Evolutionary conservation across 148 eudicot species (phyloP).

Genomic region (Rhododendron kiyosumense): DNA sequence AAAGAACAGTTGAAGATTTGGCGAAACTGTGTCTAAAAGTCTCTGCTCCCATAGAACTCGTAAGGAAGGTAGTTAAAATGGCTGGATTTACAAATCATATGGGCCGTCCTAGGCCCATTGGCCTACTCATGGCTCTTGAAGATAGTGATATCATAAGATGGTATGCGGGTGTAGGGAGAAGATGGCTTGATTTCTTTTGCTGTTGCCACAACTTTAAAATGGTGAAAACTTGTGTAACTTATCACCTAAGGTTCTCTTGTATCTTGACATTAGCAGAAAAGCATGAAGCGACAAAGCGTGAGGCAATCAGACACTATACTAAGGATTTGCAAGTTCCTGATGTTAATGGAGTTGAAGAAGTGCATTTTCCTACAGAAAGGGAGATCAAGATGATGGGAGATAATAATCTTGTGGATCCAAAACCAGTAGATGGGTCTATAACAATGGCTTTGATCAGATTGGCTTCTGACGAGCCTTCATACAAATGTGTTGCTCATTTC

Average conservation of each 20-base stretch:
- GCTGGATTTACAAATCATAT: conserved; percentile 81
- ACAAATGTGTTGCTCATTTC: conserved; percentile 67
- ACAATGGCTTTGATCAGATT: conserved; percentile 52
- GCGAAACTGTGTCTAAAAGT: conserved; percentile 76
- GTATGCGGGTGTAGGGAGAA: conserved; percentile 85
- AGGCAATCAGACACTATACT: conserved; percentile 70
- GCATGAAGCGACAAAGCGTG: conserved; percentile 75
- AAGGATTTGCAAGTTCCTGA: conserved; percentile 67
- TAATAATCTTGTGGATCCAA: conserved; percentile 61
- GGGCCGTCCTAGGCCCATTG: conserved; percentile 93
- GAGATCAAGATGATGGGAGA: conserved; percentile 76
- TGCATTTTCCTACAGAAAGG: conserved; percentile 68
- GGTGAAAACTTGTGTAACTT: conserved; percentile 63
- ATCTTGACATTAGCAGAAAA: conserved; percentile 81
- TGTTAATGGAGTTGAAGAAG: conserved; percentile 47
- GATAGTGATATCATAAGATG: conserved; percentile 76
- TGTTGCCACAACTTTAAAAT: conserved; percentile 78
- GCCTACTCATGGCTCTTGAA: conserved; percentile 59
- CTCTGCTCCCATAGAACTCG: conserved; percentile 58
- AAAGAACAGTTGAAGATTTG: conserved; percentile 66
- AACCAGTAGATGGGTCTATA: conserved; percentile 77
- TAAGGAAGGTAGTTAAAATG: conserved; percentile 60
- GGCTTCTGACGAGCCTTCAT: conserved; percentile 64
- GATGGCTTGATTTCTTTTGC: conserved; percentile 82
- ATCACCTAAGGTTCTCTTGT: conserved; percentile 88